Percentiles rank a stretch among this genome's conserved stretches.
These are phyloP conservation scores for Wickerhamiella dianesei DNA, from an alignment of 805 yeast genomes.

Conservation along the genomic window DNA sequence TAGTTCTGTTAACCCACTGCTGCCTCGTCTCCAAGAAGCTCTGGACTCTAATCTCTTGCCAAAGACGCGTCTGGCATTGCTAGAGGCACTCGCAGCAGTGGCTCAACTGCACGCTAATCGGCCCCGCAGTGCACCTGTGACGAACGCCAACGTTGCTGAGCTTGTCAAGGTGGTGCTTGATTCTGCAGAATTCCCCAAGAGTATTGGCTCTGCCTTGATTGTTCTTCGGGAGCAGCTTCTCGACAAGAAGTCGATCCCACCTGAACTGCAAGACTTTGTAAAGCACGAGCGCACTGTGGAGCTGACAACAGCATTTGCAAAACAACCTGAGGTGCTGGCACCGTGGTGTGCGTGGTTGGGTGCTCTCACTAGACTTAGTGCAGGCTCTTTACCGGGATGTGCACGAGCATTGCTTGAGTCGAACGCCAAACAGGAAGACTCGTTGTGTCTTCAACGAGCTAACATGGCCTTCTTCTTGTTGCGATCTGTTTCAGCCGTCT, in stretches of 20 bases:
- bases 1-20: background rate
- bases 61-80: conserved; percentile 7
- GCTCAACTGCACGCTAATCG: background rate
- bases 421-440: conserved; percentile 34
- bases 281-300: background rate
- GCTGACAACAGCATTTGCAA: background rate
- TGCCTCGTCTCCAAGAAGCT: background rate
- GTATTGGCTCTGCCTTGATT: background rate
- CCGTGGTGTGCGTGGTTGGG: conserved; percentile 9
- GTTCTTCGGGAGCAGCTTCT: background rate
- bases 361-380: background rate
- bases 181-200: background rate
- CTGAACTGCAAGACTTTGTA: background rate
- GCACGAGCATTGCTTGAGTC: background rate
- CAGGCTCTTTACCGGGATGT: background rate
- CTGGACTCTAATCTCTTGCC: conserved; percentile 3
- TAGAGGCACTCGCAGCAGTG: conserved; percentile 9
- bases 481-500: conserved; percentile 2
- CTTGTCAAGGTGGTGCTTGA: background rate
- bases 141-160: background rate
- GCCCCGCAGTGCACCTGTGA: background rate
- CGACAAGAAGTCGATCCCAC: background rate
- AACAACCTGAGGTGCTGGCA: background rate
- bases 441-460: conserved; percentile 75
- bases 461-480: conserved; percentile 65